A percentile compares a stretch with the other conserved stretches of the same genome.
Evolutionary conservation across 176 grass and related monocot species (phyloP).

Genomic region (Eremochloa ophiuroides): DNA sequence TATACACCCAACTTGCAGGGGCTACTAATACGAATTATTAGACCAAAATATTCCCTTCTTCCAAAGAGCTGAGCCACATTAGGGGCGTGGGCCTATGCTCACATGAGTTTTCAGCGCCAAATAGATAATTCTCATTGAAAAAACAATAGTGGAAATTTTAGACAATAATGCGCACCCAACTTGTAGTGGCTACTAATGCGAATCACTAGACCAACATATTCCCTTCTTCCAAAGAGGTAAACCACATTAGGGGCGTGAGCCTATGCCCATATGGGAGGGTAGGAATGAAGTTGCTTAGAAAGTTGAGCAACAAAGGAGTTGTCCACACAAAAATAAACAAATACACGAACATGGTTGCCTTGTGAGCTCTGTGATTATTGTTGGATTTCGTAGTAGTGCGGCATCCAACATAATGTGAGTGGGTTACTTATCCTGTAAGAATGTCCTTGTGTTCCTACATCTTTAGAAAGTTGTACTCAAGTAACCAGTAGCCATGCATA

Average conservation of each 20-base stretch:
- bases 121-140: too few relatives aligned
- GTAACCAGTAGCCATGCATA: neutral
- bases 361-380: neutral
- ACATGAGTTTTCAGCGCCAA: too few relatives aligned
- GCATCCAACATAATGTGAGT: neutral
- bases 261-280: neutral
- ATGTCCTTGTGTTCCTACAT: neutral
- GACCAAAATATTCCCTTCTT: neutral
- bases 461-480: slow-evolving; percentile 1
- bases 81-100: neutral
- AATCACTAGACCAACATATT: neutral
- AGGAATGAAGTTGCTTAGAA: neutral
- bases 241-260: neutral
- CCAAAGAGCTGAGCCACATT: neutral
- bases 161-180: neutral
- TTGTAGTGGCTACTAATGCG: neutral
- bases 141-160: neutral
- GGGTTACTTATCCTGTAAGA: neutral
- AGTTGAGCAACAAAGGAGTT: neutral
- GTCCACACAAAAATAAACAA: neutral
- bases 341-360: neutral
- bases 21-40: neutral
- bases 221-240: neutral
- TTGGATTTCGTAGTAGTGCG: neutral
- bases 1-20: neutral